A percentile compares a stretch with the other conserved stretches of the same genome.
Evolutionary conservation across 371 early-diverging fungal species (phyloP).

Genomic region (Mucor lusitanicus): DNA sequence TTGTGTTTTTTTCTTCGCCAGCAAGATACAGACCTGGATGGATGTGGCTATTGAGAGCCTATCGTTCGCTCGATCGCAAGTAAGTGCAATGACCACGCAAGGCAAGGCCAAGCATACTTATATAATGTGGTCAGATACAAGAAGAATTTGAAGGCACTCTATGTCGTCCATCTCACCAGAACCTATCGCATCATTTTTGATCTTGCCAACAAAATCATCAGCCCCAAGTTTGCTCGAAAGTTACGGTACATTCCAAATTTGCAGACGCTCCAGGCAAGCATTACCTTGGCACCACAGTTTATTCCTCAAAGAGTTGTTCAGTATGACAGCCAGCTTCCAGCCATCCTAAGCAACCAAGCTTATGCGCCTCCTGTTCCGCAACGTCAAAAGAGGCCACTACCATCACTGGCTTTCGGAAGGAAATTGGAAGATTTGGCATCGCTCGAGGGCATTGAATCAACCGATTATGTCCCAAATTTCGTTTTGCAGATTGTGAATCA

Average conservation of each 20-base stretch:
- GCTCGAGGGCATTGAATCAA: slow-evolving; percentile 15
- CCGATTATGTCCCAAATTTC: slow-evolving; percentile 36
- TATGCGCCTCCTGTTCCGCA: not conserved
- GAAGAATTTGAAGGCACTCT: slow-evolving; percentile 89
- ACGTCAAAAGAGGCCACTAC: slow-evolving; percentile 11
- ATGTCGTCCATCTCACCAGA: slow-evolving; percentile 78
- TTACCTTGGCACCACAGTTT: slow-evolving; percentile 73
- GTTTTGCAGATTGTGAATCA: slow-evolving; percentile 34
- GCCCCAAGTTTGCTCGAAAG: slow-evolving; percentile 94
- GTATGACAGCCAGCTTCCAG: slow-evolving; percentile 47
- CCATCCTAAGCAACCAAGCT: not conserved
- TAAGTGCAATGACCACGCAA: slow-evolving; percentile 23
- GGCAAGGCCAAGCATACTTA: not conserved
- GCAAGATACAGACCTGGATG: slow-evolving; percentile 77
- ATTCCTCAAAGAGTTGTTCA: slow-evolving; percentile 79
- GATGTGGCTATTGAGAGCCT: slow-evolving; percentile 85
- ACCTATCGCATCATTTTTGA: slow-evolving; percentile 46
- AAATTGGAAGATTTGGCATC: slow-evolving; percentile 34
- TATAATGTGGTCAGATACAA: slow-evolving; percentile 67
- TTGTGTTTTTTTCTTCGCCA: slow-evolving; percentile 87
- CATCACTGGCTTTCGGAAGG: slow-evolving; percentile 43
- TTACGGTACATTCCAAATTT: slow-evolving; percentile 78
- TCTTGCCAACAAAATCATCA: slow-evolving; percentile 46
- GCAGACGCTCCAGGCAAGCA: slow-evolving; percentile 62
- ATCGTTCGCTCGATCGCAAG: slow-evolving; percentile 76